A percentile compares a stretch with the other conserved stretches of the same genome.
phyloP scores from a whole-genome alignment of 1,139 yeast species.

The Taiozyma onychis region DNA sequence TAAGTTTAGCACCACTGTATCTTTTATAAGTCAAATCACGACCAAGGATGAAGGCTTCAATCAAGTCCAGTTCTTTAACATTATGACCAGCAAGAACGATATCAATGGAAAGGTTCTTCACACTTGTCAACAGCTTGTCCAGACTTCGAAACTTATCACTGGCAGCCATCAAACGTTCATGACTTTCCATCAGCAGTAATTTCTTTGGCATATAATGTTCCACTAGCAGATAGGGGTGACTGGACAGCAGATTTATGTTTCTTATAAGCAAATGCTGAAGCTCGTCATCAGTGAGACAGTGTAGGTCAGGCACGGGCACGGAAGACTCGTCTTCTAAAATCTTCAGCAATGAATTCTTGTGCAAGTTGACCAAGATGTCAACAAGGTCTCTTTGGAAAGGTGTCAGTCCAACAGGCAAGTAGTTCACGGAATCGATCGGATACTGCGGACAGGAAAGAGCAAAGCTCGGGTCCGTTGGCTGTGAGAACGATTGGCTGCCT shows the following conservation, averaged over 20 bases:
- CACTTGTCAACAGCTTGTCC: slow-evolving; percentile 41
- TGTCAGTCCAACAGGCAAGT: slow-evolving; percentile 52
- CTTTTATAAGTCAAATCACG: slow-evolving; percentile 51
- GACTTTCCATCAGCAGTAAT: slow-evolving; percentile 57
- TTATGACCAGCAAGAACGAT: slow-evolving; percentile 52
- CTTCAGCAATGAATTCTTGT: slow-evolving; percentile 37
- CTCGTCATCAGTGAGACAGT: slow-evolving; percentile 25
- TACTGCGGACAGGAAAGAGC: not conserved
- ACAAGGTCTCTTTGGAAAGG: slow-evolving; percentile 49
- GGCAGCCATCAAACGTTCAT: slow-evolving; percentile 43
- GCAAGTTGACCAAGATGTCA: slow-evolving; percentile 48
- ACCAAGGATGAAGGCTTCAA: slow-evolving; percentile 65
- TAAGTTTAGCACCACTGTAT: slow-evolving; percentile 42
- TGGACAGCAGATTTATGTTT: slow-evolving; percentile 44
- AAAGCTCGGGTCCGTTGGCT: not conserved
- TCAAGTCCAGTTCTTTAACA: slow-evolving; percentile 62
- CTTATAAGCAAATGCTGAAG: slow-evolving; percentile 40
- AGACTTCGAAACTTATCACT: slow-evolving; percentile 57
- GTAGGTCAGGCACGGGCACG: slow-evolving; percentile 4
- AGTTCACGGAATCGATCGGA: slow-evolving; percentile 27
- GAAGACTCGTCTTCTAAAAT: slow-evolving; percentile 5
- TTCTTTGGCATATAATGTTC: slow-evolving; percentile 74
- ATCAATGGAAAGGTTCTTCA: slow-evolving; percentile 20
- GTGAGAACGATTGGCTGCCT: not conserved
- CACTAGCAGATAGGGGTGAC: slow-evolving; percentile 65